Percentiles rank a stretch among this genome's conserved stretches.
Evolutionary conservation across 2,329 filamentous ascomycete genomes (phyloP).

Genomic region (Scedosporium dehoogii): DNA sequence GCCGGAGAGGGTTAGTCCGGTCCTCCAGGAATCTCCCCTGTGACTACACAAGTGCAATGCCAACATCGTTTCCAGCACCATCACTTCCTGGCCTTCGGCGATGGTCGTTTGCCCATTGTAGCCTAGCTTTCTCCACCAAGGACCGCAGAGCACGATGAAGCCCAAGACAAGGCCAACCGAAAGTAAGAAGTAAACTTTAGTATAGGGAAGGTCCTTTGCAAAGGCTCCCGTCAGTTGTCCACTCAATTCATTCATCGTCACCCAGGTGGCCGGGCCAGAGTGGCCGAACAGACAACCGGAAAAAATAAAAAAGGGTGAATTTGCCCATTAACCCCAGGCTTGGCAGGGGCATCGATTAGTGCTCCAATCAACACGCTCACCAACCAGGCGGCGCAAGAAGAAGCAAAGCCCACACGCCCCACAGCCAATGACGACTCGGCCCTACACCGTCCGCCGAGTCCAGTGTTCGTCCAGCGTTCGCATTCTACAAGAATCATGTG

Average conservation of each 20-base stretch:
- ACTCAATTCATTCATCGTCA: neutral
- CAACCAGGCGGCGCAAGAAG: neutral
- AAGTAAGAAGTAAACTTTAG: too few relatives aligned
- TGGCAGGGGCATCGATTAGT: neutral
- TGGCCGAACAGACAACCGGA: neutral
- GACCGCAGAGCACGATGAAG: too few relatives aligned
- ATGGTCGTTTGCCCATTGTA: neutral
- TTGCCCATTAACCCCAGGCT: neutral
- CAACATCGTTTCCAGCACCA: too few relatives aligned
- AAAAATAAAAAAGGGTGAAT: neutral
- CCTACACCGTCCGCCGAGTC: neutral
- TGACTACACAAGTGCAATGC: too few relatives aligned
- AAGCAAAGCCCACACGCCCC: neutral
- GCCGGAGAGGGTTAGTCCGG: neutral
- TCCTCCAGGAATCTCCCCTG: too few relatives aligned
- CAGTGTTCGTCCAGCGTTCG: neutral
- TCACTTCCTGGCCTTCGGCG: neutral
- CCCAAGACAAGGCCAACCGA: too few relatives aligned
- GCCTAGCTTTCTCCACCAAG: neutral
- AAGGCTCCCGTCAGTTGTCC: too few relatives aligned
- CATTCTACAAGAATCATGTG: slow-evolving; percentile 3
- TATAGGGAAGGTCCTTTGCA: too few relatives aligned
- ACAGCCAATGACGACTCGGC: neutral
- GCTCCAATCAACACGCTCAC: neutral
- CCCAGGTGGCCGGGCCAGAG: neutral